phyloP scores from a whole-genome alignment of 257 asterid genomes.

The Gardenia jasminoides region DNA sequence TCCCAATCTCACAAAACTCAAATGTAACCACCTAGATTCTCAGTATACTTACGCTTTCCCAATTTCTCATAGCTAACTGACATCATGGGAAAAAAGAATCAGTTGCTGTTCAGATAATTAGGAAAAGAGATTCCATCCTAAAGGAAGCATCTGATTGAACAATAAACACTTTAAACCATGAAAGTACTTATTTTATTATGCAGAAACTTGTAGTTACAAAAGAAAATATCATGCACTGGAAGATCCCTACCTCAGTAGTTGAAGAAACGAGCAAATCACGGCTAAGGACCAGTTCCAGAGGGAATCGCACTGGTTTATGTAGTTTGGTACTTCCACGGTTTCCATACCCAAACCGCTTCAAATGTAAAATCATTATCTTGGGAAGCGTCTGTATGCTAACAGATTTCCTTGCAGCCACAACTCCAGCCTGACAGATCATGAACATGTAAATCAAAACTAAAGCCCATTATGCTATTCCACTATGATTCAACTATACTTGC shows the following conservation, averaged over 20 bases:
- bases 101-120: background rate
- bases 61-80: background rate
- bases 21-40: too few species aligned
- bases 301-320: conserved; percentile 74
- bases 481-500: too few species aligned
- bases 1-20: background rate
- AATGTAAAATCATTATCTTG: conserved; percentile 75
- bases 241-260: conserved; percentile 55
- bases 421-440: conserved; percentile 51
- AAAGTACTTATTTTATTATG: background rate
- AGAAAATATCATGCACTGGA: background rate
- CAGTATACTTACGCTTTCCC: background rate
- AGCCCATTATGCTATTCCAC: background rate
- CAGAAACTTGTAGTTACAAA: background rate
- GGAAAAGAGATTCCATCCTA: background rate
- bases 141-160: background rate
- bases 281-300: conserved; percentile 62
- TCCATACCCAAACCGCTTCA: conserved; percentile 82
- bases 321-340: conserved; percentile 79
- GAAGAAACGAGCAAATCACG: conserved; percentile 79
- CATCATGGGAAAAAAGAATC: background rate
- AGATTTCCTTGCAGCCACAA: conserved; percentile 72
- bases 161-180: background rate
- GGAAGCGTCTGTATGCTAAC: conserved; percentile 72
- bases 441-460: background rate